Base-by-base conservation (phyloP, 2,329 filamentous ascomycete species). In the Colletotrichum lindemuthianum region DNA sequence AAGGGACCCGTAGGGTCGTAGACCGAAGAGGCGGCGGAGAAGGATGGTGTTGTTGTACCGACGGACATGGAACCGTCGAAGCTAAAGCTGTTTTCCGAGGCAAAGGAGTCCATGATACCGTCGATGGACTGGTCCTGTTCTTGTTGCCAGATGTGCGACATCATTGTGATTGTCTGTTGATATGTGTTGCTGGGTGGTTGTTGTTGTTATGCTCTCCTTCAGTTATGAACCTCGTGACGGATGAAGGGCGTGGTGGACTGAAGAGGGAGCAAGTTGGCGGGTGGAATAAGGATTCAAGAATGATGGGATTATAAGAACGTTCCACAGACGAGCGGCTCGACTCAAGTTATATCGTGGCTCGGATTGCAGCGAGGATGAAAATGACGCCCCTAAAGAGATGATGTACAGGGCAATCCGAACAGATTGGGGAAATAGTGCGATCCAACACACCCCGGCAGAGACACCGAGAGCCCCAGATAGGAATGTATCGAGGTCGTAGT, bases 1-100 rank as follows among this genome's bases (percentile, higher is more conserved):
- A 77, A 82, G 33, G 79, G 75, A 15, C 79, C 79, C 72, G 78
- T 81, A 52, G 79, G 74, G 44, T 79, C 79, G 74, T 79, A 81
- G 55, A 72, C 69, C 37, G 77, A 79, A 34, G 71, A 71, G 3
- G 77, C 78, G 36, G 75, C 73, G 51, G 60, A 69, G 52, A 66
- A 66, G 59, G 37, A 57, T n/a, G 61, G 61, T 60, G 61, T 65
- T 51, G 61, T 65, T n/a, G 61, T 63, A 24, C 65, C 66, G 59
- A 59, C 59, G 40, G 59, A 52, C 33, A 65, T 60, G 41, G 61
- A 59, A 32, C 61, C 64, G 52, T 66, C 64, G 48, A 63, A 66
- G 61, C 34, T 45, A 51, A 68, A 69, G 60, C 60, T 60, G 57
- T 44, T 44, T 50, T 69, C 67, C 8, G 64, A 36, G 13, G 47